These are phyloP conservation scores for Panaeolus cyanescens DNA, from an alignment of 768 basidiomycete species.

Conservation along the genomic window DNA sequence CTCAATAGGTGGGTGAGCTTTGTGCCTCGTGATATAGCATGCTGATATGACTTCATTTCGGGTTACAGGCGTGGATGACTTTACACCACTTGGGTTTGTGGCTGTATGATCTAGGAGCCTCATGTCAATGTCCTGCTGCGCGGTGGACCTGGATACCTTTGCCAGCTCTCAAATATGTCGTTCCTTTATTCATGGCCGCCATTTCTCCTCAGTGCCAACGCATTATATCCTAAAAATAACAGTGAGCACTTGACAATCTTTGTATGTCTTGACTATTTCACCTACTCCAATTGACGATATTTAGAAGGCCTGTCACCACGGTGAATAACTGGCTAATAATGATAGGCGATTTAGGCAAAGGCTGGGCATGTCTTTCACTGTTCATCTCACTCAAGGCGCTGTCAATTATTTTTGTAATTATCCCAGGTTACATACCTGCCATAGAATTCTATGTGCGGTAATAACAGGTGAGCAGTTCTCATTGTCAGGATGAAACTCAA, in stretches of 20 bases:
- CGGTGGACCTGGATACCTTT: background rate
- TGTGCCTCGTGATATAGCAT: background rate
- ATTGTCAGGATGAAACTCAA: background rate
- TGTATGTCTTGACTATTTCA: background rate
- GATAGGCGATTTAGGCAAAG: background rate
- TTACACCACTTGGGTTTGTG: background rate
- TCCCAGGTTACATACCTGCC: background rate
- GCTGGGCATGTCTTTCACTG: background rate
- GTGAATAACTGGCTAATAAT: background rate
- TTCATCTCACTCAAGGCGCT: background rate
- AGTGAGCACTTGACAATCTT: background rate
- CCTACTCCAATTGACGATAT: background rate
- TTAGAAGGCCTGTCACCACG: background rate
- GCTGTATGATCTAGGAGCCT: slow-evolving; percentile 2
- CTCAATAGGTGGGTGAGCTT: background rate
- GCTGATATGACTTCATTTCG: background rate
- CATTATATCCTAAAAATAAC: background rate
- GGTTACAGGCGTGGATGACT: background rate
- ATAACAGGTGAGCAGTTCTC: background rate
- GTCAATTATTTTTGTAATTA: background rate
- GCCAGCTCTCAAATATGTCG: too few relatives aligned
- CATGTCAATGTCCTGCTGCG: background rate
- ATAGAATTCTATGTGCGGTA: background rate
- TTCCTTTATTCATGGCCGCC: background rate
- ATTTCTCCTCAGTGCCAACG: background rate